A percentile compares a stretch with the other conserved stretches of the same genome.
Conservation (phyloP, 805 yeast genomes). For the Kodamaea kakaduensis region DNA sequence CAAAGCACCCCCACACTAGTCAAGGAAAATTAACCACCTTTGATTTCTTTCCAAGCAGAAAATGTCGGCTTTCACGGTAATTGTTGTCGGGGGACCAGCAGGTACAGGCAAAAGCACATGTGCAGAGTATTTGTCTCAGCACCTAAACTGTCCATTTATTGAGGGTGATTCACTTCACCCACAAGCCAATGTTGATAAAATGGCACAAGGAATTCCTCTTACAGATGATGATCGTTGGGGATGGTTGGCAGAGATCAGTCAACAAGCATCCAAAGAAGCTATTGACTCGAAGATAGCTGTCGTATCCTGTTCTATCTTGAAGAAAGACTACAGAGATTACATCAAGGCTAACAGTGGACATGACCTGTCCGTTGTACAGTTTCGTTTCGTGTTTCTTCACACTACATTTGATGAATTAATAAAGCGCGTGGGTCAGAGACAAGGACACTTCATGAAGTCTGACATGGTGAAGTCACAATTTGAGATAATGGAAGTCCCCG, state of each 20-base stretch:
- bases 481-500: constrained; percentile 69
- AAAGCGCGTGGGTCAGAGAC: constrained; percentile 57
- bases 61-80: constrained; percentile 22
- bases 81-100: constrained; percentile 90
- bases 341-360: constrained; percentile 35
- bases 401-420: constrained; percentile 60
- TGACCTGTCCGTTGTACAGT: constrained; percentile 26
- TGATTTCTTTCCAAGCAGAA: background rate
- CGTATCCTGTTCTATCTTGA: constrained; percentile 83
- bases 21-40: constrained; percentile 6
- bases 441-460: constrained; percentile 83
- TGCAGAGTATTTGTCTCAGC: constrained; percentile 48
- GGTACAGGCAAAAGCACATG: constrained; percentile 93
- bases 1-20: constrained; percentile 5
- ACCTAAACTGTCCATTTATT: constrained; percentile 51
- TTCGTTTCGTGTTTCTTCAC: constrained; percentile 63
- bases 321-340: constrained; percentile 63
- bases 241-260: constrained; percentile 64
- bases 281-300: constrained; percentile 37
- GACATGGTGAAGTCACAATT: constrained; percentile 81
- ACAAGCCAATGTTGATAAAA: constrained; percentile 65
- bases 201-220: constrained; percentile 77
- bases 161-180: constrained; percentile 91
- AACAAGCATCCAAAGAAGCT: constrained; percentile 23
- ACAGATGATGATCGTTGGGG: constrained; percentile 90